Base-by-base conservation (phyloP, 2,329 filamentous ascomycete species). In the Epichloe elymi region DNA sequence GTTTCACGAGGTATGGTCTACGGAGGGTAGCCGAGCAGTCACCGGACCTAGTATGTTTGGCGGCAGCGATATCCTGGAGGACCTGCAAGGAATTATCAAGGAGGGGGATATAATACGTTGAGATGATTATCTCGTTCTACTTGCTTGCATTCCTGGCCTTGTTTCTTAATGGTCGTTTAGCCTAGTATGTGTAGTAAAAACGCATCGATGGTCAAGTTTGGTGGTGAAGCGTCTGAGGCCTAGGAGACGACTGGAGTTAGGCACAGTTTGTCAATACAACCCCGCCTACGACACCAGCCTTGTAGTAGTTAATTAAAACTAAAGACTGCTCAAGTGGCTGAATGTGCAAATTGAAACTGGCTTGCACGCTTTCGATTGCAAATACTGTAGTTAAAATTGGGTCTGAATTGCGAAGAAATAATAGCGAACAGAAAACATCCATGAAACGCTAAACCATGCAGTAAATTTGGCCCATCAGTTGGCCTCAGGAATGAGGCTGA, bases 1-100 rank as follows among this genome's bases (percentile, higher is more conserved):
- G 63, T 97, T 97, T 61, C 89, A 97, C 65, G 90, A 97, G 69
- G 82, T 98, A 11, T 97, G 90, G 93, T 76, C 78, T n/a, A 77
- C 79, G 2, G 71, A 75, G 40, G 74, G 70, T 58, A 83, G 78
- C 60, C 69, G 71, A 8, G 77, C 74, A 19, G 66, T 71, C 20
- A 66, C 68, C 10, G 72, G 74, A 14, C 72, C 70, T 41, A 81
- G 86, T 2, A 71, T 87, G 55, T 70, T 95, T 23, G 87, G 86
- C 12, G 86, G 88, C 4, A 94, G 88, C 67, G 82, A 86, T 64
- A 94, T 96, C 56, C 74, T 95, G 35, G 89, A 95, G 64, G 80
- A 80, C 19, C 70, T 89, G 51, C 84, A 94, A 63, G 87, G 87
- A 3, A 85, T 93, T 58, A 84, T 89, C 58, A 82, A 83, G 63